Percentiles rank a stretch among this genome's conserved stretches.
These are phyloP conservation scores for Pseudohalonectria lignicola DNA, from an alignment of 2,329 filamentous ascomycete genomes.

Conservation along the genomic window DNA sequence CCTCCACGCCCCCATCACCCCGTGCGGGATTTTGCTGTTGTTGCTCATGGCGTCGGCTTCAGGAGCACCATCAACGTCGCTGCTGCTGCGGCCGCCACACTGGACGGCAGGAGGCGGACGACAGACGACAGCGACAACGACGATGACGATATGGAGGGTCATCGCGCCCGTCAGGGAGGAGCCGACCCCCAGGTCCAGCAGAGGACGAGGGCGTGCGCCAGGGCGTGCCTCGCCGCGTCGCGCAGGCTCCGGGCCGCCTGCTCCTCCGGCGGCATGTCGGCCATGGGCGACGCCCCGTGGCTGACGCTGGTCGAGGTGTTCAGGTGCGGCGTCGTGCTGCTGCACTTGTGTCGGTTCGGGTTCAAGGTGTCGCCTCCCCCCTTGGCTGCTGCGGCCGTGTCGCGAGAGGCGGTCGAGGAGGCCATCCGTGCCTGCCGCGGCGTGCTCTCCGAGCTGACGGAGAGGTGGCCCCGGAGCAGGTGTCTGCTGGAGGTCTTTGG, in stretches of 20 bases:
- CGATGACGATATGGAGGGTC: background rate
- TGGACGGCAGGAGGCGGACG: background rate
- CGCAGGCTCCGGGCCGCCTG: background rate
- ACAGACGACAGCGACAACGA: background rate
- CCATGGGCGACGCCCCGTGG: constrained; percentile 11
- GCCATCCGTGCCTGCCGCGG: constrained; percentile 22
- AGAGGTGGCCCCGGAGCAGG: constrained; percentile 22
- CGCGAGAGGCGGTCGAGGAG: constrained; percentile 19
- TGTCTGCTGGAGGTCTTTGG: constrained; percentile 22
- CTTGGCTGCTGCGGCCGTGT: constrained; percentile 14
- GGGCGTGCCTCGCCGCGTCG: background rate
- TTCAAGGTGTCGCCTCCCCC: constrained; percentile 17
- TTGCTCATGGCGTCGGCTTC: too few species aligned
- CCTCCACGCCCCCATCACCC: too few species aligned
- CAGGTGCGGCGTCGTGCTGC: constrained; percentile 20
- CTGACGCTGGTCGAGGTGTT: constrained; percentile 18
- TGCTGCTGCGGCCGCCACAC: background rate
- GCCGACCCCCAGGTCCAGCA: too few species aligned
- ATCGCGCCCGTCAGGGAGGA: background rate
- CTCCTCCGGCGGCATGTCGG: background rate
- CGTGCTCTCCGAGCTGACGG: constrained; percentile 21
- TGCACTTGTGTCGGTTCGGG: constrained; percentile 18
- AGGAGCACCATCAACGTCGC: background rate
- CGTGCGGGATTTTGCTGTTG: too few species aligned
- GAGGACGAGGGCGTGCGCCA: too few species aligned